These are phyloP conservation scores for Pythium grandisporangium DNA, from an alignment of 352 stramenopile species.

Conservation along the genomic window DNA sequence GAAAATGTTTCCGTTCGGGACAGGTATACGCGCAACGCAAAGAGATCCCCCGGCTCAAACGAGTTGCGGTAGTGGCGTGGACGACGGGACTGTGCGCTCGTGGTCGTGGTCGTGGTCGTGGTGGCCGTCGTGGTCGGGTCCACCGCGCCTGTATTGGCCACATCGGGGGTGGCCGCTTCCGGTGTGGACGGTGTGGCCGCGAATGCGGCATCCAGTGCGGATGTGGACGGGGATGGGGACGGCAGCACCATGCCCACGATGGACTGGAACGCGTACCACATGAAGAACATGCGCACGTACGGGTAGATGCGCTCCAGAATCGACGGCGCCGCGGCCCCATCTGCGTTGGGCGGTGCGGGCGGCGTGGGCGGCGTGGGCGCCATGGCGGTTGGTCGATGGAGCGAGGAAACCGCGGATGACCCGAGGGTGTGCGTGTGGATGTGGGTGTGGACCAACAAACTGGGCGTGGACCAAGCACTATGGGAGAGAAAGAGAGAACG, in stretches of 20 bases:
- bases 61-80: slow-evolving; percentile 51
- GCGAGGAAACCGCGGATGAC: too few species aligned
- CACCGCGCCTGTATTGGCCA: neutral
- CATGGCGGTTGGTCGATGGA: slow-evolving; percentile 1
- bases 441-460: too few species aligned
- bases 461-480: too few species aligned
- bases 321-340: slow-evolving; percentile 18
- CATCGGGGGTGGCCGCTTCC: neutral
- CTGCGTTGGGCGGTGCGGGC: slow-evolving; percentile 2
- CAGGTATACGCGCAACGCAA: slow-evolving; percentile 66
- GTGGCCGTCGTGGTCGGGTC: neutral
- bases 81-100: too few species aligned
- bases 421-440: too few species aligned
- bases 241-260: slow-evolving; percentile 28
- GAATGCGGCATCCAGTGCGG: too few species aligned
- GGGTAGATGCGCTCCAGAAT: slow-evolving; percentile 53
- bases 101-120: too few species aligned
- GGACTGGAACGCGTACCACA: slow-evolving; percentile 76
- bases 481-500: too few species aligned
- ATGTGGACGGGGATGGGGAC: too few species aligned
- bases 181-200: neutral
- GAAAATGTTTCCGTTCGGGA: slow-evolving; percentile 29
- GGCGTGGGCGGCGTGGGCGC: neutral
- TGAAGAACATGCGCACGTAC: slow-evolving; percentile 60
- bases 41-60: slow-evolving; percentile 35